Percentiles rank a stretch among this genome's conserved stretches.
Conservation (phyloP, 495 filamentous ascomycete species). For the Hypoxylon cercidicola region DNA sequence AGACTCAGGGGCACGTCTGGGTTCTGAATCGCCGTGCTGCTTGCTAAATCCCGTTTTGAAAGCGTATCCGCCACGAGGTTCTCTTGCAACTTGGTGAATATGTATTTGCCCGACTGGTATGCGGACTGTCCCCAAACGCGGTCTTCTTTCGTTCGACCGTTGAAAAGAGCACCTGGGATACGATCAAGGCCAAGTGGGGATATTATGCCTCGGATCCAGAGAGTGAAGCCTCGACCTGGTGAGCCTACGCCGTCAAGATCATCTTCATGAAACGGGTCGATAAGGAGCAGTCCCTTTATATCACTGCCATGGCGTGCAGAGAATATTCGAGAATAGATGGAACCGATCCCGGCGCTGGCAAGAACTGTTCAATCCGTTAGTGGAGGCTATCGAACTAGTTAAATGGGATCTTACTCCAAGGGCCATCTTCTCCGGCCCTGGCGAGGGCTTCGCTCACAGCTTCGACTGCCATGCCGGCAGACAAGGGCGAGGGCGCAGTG, state of each 20-base stretch:
- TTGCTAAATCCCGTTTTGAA: slow-evolving; percentile 80
- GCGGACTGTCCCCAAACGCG: slow-evolving; percentile 81
- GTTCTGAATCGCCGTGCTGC: slow-evolving; percentile 79
- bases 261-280: slow-evolving; percentile 89
- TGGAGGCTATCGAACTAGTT: not conserved
- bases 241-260: slow-evolving; percentile 72
- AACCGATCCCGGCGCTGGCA: slow-evolving; percentile 75
- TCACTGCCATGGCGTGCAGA: slow-evolving; percentile 77
- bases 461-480: slow-evolving; percentile 88
- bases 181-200: slow-evolving; percentile 88
- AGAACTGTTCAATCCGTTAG: slow-evolving; percentile 49
- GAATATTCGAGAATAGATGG: slow-evolving; percentile 90
- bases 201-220: slow-evolving; percentile 87
- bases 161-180: slow-evolving; percentile 78
- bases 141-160: slow-evolving; percentile 81
- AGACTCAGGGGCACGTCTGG: slow-evolving; percentile 77
- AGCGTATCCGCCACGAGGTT: slow-evolving; percentile 85
- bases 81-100: slow-evolving; percentile 93
- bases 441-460: slow-evolving; percentile 85
- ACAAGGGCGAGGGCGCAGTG: slow-evolving; percentile 91
- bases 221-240: slow-evolving; percentile 76
- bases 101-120: slow-evolving; percentile 80
- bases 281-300: slow-evolving; percentile 80
- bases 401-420: slow-evolving; percentile 70
- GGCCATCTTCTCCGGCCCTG: slow-evolving; percentile 81